A percentile compares a stretch with the other conserved stretches of the same genome.
Conservation (phyloP, 768 basidiomycete genomes). For the Kwoniella dejecticola region DNA sequence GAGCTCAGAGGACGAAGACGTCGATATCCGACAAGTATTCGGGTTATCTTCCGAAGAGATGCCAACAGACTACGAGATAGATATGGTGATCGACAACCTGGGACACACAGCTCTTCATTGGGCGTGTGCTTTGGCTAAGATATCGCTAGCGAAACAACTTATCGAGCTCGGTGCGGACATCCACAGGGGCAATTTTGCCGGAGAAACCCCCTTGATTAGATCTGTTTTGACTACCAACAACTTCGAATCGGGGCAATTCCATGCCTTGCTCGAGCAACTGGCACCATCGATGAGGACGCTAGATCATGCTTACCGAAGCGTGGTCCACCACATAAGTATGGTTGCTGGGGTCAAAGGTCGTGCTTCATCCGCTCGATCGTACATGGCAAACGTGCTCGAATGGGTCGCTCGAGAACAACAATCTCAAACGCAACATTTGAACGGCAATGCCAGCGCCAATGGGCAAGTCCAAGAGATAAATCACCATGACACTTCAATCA, state of each 20-base stretch:
- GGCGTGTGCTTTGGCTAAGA: slow-evolving; percentile 80
- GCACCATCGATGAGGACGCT: slow-evolving; percentile 79
- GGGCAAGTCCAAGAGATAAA: neutral
- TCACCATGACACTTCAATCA: slow-evolving; percentile 6
- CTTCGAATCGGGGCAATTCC: slow-evolving; percentile 70
- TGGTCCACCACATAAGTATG: slow-evolving; percentile 87
- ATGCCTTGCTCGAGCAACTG: slow-evolving; percentile 65
- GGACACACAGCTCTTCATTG: slow-evolving; percentile 93
- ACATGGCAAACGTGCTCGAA: slow-evolving; percentile 83
- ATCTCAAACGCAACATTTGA: slow-evolving; percentile 1
- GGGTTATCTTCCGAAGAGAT: slow-evolving; percentile 33
- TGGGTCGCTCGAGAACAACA: slow-evolving; percentile 65
- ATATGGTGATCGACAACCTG: slow-evolving; percentile 88
- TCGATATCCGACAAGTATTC: slow-evolving; percentile 32
- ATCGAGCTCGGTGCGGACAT: slow-evolving; percentile 79
- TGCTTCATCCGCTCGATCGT: slow-evolving; percentile 79
- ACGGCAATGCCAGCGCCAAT: slow-evolving; percentile 8
- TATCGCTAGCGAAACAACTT: slow-evolving; percentile 68
- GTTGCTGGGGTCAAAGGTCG: slow-evolving; percentile 90
- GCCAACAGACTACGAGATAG: slow-evolving; percentile 63
- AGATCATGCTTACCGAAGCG: slow-evolving; percentile 79
- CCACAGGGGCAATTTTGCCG: slow-evolving; percentile 85
- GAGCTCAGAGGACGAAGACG: slow-evolving; percentile 3
- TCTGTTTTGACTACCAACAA: slow-evolving; percentile 87
- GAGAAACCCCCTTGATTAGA: slow-evolving; percentile 92